Percentiles rank a stretch among this genome's conserved stretches.
phyloP scores from a whole-genome alignment of 768 basidiomycete genomes.

The Cubamyces sp. region DNA sequence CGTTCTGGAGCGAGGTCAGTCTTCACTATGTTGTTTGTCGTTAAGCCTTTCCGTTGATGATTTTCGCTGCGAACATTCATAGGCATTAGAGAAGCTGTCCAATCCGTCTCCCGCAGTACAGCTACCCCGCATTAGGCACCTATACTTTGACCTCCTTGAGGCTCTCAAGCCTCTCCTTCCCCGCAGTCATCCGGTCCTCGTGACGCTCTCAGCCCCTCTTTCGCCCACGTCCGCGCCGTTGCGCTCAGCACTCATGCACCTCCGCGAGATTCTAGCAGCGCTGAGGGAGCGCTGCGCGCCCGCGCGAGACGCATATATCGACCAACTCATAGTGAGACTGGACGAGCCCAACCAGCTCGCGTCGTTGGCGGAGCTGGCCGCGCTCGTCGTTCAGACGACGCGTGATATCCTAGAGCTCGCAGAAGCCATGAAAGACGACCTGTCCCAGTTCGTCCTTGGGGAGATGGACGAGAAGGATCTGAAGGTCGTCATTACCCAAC shows the following conservation, averaged over 20 bases:
- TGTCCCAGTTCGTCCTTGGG: constrained; percentile 66
- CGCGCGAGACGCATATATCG: constrained; percentile 58
- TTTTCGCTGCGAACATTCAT: constrained; percentile 1
- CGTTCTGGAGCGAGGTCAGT: constrained; percentile 77
- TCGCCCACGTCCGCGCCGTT: constrained; percentile 73
- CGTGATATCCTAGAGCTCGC: constrained; percentile 54
- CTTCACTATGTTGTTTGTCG: background rate
- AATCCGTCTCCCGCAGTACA: constrained; percentile 62
- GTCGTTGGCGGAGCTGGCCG: constrained; percentile 43
- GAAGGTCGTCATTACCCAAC: constrained; percentile 47
- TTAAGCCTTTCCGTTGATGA: background rate
- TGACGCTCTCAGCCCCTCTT: constrained; percentile 57
- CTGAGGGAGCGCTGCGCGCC: constrained; percentile 71
- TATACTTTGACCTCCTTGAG: constrained; percentile 58
- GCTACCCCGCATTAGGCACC: constrained; percentile 56
- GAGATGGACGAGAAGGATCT: constrained; percentile 69
- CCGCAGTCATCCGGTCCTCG: constrained; percentile 50
- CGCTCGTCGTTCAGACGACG: constrained; percentile 50
- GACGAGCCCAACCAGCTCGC: constrained; percentile 36
- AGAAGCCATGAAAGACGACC: constrained; percentile 70
- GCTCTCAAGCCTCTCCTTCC: constrained; percentile 64
- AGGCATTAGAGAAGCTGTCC: constrained; percentile 63
- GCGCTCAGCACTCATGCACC: constrained; percentile 54
- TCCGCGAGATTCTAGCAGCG: constrained; percentile 55
- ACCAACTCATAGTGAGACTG: constrained; percentile 45